Evolutionary conservation across 306 rosid species (phyloP).

Genomic region (Arachis stenosperma): DNA sequence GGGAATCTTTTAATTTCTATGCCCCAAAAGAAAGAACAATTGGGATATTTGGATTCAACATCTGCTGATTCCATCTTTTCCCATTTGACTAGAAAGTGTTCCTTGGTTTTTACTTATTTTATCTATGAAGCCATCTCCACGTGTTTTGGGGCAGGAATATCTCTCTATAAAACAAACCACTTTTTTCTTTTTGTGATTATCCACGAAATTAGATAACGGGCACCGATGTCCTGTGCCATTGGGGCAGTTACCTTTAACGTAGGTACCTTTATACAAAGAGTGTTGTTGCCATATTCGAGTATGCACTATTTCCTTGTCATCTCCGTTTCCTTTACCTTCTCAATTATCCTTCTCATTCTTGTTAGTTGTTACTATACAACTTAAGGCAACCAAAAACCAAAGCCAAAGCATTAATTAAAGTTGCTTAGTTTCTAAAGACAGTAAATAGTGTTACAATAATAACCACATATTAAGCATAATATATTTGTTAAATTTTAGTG

Average conservation of each 20-base stretch:
- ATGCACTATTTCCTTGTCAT: conserved; percentile 21
- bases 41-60: no score
- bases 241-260: conserved; percentile 29
- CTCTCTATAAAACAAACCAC: not conserved
- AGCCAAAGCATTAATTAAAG: not conserved
- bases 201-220: conserved; percentile 34
- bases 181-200: not conserved
- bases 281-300: conserved; percentile 19
- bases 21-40: no score
- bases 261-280: conserved; percentile 26
- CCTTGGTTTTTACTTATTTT: no score
- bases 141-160: not conserved
- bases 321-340: conserved; percentile 34
- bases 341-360: conserved; percentile 17
- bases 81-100: no score
- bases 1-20: no score
- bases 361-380: conserved; percentile 5
- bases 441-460: conserved; percentile 6
- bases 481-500: not conserved
- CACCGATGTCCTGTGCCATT: not conserved
- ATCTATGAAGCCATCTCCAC: no score
- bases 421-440: not conserved
- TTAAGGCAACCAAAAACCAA: conserved; percentile 9
- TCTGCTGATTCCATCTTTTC: no score
- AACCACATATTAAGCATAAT: not conserved